phyloP scores from a whole-genome alignment of 1,284 basidiomycete genomes.

The Sutorius eximius region DNA sequence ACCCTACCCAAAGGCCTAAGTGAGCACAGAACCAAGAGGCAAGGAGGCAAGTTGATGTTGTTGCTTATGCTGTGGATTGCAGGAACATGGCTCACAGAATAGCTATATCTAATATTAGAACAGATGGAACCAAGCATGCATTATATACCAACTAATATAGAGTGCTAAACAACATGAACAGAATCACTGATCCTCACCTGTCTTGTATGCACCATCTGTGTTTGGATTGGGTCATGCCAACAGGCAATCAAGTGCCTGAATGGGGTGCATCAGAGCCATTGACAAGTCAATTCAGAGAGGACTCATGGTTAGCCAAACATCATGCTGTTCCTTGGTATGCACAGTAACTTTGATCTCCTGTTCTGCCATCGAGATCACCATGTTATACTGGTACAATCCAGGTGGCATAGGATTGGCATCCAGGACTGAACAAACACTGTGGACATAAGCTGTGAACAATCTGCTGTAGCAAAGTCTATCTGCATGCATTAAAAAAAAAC shows the following conservation, averaged over 20 bases:
- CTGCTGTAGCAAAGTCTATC: constrained; percentile 12
- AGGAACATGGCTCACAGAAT: no score
- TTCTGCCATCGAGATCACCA: constrained; percentile 89
- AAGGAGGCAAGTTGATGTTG: no score
- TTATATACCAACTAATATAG: no score
- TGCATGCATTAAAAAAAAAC: constrained; percentile 38
- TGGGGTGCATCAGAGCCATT: constrained; percentile 13
- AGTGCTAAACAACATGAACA: no score
- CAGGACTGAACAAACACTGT: constrained; percentile 84
- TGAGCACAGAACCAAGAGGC: no score
- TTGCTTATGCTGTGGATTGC: no score
- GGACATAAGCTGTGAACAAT: constrained; percentile 80
- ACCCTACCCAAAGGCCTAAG: no score
- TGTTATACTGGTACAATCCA: constrained; percentile 89
- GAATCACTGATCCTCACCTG: no score
- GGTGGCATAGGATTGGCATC: constrained; percentile 94
- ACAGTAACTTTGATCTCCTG: constrained; percentile 98
- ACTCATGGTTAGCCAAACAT: constrained; percentile 90
- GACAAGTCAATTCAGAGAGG: constrained; percentile 1
- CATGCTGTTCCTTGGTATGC: constrained; percentile 90
- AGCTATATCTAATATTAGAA: no score
- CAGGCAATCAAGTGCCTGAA: constrained; percentile 81
- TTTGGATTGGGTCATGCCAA: constrained; percentile 64
- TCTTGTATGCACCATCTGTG: no score
- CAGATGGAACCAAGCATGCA: no score